Conservation (phyloP, 225 moss, liverwort and hornwort genomes). For the Thuidium tamariscinum region DNA sequence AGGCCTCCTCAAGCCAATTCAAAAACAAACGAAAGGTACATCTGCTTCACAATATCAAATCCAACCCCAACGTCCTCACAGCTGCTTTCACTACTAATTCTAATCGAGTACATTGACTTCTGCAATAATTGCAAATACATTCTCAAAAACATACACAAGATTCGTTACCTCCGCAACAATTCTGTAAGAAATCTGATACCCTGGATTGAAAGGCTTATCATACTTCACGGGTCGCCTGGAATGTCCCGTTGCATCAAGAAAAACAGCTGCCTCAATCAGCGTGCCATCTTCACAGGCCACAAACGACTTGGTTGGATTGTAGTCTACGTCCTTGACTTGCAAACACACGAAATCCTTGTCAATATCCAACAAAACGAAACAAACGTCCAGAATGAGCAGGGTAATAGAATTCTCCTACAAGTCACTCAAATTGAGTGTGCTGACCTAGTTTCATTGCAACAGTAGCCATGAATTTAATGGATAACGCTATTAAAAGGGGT, state of each 20-base stretch:
- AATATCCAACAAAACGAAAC: background rate
- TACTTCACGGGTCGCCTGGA: conserved; percentile 94
- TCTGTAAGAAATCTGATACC: conserved; percentile 94
- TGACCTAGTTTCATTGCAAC: background rate
- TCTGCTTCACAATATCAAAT: background rate
- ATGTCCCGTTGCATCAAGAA: conserved; percentile 94
- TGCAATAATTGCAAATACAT: background rate
- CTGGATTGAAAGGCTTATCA: conserved; percentile 95
- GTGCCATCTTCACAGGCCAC: conserved; percentile 86
- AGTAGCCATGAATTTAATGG: background rate
- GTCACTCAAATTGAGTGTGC: background rate
- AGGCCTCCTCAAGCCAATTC: background rate
- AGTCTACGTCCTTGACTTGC: conserved; percentile 83
- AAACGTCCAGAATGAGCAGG: background rate
- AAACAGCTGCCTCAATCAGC: conserved; percentile 72
- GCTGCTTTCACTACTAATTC: background rate
- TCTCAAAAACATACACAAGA: background rate
- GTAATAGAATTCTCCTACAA: background rate
- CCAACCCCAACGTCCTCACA: background rate
- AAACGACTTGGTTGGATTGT: conserved; percentile 74
- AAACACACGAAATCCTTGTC: background rate
- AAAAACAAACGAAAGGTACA: background rate
- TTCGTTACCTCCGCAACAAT: conserved; percentile 78
- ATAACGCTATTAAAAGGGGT: background rate
- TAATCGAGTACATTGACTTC: background rate